Conservation (phyloP, 1,284 basidiomycete species). For the Thelephora terrestris region DNA sequence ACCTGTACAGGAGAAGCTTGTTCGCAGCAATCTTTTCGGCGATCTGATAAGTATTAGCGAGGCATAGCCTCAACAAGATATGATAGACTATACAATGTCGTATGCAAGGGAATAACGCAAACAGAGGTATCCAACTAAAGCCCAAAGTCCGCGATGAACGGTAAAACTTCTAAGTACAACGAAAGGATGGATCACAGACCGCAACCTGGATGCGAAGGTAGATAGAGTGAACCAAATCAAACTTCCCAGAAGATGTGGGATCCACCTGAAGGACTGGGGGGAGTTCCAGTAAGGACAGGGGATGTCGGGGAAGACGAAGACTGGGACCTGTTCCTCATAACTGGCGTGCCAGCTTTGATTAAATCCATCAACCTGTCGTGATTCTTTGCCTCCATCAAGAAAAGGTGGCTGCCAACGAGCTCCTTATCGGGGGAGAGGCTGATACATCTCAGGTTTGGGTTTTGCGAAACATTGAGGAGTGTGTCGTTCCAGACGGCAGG, state of each 20-base stretch:
- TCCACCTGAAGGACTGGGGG: neutral
- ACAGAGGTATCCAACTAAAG: neutral
- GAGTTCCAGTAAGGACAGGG: neutral
- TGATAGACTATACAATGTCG: neutral
- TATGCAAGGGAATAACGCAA: neutral
- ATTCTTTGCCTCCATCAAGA: conserved; percentile 19
- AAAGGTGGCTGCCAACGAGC: conserved; percentile 18
- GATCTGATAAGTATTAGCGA: too few relatives aligned
- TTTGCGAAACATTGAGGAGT: conserved; percentile 19
- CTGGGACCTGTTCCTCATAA: conserved; percentile 1
- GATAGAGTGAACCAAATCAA: too few relatives aligned
- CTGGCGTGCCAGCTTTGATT: conserved; percentile 17
- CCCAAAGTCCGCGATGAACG: neutral
- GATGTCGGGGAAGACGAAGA: neutral
- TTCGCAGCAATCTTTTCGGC: too few relatives aligned
- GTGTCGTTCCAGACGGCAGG: conserved; percentile 22
- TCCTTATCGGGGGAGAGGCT: conserved; percentile 16
- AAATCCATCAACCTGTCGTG: conserved; percentile 20
- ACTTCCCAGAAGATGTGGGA: neutral
- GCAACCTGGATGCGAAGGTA: too few relatives aligned
- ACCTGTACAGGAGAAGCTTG: neutral
- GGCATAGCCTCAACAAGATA: too few relatives aligned
- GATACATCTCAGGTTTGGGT: conserved; percentile 18
- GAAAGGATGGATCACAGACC: too few relatives aligned
- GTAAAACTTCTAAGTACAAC: too few relatives aligned